Base-by-base conservation (phyloP, 257 asterid species). In the Capsicum baccatum region DNA sequence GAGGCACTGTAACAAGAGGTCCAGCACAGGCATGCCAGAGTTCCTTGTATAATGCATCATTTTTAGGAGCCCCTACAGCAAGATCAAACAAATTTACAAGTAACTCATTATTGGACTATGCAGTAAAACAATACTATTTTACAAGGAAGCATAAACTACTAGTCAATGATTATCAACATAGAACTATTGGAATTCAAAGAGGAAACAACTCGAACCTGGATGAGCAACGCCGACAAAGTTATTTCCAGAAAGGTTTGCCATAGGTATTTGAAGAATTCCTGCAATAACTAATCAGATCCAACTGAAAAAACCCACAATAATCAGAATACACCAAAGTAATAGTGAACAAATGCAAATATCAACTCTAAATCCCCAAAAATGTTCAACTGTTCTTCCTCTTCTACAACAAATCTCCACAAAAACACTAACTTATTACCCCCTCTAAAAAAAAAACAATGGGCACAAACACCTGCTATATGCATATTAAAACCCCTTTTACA, bases 1-100 rank as follows among this genome's bases (percentile, higher is more conserved):
- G 93, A 66, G 99, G 99, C 86, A 96, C 91, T 11, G 89, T 87
- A 68, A 96, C 98, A 76, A 96, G 98, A 76, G 99, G 98, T 35
- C 99, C 99, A 54, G 99, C 99, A 89, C 99, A 96, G 73, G 98
- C 97, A 90, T 92, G 93, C 99, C 99, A 96, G 12, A 96, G 97
- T 88, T 94, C 97, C 90, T 91, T 91, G 86, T 89, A 94, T 85
- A 96, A 83, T 69, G 97, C 98, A 84, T 92, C 95, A 92, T 85
- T 89, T 58, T 89, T 58, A 50, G 35, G 16, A 11, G 86, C 74
- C 74, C 93, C 99, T 96, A 89, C 62, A 82, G 85, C 58, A 86
- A 80, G 86, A 50, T 83, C 64, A 78, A 78, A 54, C 50, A 52
- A 47, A 14, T 54, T 78, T 16, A 26, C 48, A 55, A 78, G 21